Conservation (phyloP, 192 early-diverging fungal species). For the Mortierella antarctica region DNA sequence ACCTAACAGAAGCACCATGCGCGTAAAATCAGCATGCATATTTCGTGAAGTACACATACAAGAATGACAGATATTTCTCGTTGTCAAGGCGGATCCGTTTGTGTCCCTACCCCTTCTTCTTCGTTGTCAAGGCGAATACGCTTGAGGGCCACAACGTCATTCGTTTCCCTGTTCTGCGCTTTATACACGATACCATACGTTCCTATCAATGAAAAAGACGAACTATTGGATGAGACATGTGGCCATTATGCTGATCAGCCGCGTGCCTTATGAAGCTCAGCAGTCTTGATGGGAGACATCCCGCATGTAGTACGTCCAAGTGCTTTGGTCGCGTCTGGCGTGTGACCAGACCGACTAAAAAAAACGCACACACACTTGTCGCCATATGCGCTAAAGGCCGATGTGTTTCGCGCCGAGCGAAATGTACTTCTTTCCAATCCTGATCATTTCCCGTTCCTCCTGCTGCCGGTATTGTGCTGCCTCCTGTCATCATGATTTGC, state of each 20-base stretch:
- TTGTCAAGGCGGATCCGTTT: conserved; percentile 94
- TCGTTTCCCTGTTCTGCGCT: conserved; percentile 93
- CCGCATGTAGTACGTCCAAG: not conserved
- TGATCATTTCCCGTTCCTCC: not conserved
- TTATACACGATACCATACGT: conserved; percentile 99
- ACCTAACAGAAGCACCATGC: conserved; percentile 57
- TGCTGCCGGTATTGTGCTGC: too few species aligned
- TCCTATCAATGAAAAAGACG: conserved; percentile 54
- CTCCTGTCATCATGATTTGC: not conserved
- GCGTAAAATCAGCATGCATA: not conserved
- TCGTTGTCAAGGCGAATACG: conserved; percentile 91
- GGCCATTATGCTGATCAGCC: not conserved
- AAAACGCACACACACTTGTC: too few species aligned
- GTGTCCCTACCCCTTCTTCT: conserved; percentile 88
- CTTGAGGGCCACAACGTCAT: conserved; percentile 98
- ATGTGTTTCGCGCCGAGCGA: too few species aligned
- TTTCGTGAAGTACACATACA: conserved; percentile 16
- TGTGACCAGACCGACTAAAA: too few species aligned
- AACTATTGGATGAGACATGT: not conserved
- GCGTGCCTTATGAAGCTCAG: not conserved
- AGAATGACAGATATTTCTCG: conserved; percentile 80
- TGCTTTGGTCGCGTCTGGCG: not conserved
- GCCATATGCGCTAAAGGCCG: too few species aligned
- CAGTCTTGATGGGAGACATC: not conserved
- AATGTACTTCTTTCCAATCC: not conserved